Evolutionary conservation across 805 yeast genomes (phyloP).

Genomic region (Starmera dryadoides): DNA sequence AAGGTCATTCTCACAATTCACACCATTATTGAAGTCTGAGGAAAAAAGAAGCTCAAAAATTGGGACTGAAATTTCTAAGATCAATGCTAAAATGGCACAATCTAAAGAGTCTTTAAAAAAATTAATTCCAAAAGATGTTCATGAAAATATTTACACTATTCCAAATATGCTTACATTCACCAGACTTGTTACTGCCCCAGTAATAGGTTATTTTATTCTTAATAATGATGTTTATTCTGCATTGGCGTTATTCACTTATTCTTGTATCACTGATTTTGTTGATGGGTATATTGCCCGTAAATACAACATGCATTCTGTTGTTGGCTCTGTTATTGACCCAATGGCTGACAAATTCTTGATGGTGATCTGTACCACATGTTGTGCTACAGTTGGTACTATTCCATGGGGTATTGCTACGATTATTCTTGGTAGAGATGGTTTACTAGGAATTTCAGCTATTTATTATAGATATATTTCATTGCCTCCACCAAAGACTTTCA

Average conservation of each 20-base stretch:
- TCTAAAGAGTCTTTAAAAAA: constrained; percentile 22
- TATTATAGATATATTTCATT: constrained; percentile 66
- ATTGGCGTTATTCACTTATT: constrained; percentile 66
- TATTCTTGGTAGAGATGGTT: constrained; percentile 79
- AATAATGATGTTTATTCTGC: constrained; percentile 60
- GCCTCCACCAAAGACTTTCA: constrained; percentile 68
- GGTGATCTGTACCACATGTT: constrained; percentile 75
- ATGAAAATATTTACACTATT: constrained; percentile 65
- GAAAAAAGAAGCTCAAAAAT: no score
- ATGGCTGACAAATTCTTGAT: constrained; percentile 89
- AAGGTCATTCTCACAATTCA: background rate
- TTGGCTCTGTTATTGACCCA: constrained; percentile 92
- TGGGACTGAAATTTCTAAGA: background rate
- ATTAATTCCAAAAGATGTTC: constrained; percentile 23
- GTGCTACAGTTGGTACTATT: constrained; percentile 60
- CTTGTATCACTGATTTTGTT: constrained; percentile 83
- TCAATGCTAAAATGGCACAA: constrained; percentile 2
- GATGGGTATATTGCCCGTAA: constrained; percentile 90
- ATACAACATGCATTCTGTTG: constrained; percentile 66
- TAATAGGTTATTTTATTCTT: constrained; percentile 73
- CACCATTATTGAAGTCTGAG: background rate
- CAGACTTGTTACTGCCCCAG: constrained; percentile 75
- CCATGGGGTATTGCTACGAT: constrained; percentile 63
- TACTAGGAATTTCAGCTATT: constrained; percentile 65
- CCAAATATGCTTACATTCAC: constrained; percentile 84